Evolutionary conservation across 805 yeast genomes (phyloP).

Genomic region (Saccharomyces eubayanus): DNA sequence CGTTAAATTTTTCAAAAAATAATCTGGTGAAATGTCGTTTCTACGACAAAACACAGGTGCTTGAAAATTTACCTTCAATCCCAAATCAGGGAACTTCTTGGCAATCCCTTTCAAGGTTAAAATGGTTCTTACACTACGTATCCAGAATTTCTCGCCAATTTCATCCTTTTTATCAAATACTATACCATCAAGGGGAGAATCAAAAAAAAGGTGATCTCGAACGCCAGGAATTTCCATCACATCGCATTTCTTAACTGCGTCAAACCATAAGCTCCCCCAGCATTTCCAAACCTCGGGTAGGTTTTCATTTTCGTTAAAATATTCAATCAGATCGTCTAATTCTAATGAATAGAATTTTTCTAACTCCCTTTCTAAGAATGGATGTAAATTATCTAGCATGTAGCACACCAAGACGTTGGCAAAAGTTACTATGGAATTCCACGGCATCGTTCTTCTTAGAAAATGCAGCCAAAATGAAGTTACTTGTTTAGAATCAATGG

Average conservation of each 20-base stretch:
- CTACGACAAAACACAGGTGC: slow-evolving; percentile 12
- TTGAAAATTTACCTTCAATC: slow-evolving; percentile 9
- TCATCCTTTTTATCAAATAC: slow-evolving; percentile 32
- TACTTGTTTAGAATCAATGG: slow-evolving; percentile 12
- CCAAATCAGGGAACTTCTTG: slow-evolving; percentile 12
- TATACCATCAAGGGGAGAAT: slow-evolving; percentile 53
- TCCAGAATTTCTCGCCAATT: slow-evolving; percentile 20
- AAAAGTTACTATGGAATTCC: slow-evolving; percentile 57
- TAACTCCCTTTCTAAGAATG: slow-evolving; percentile 17
- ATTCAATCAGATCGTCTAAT: slow-evolving; percentile 36
- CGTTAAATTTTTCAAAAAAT: slow-evolving; percentile 16
- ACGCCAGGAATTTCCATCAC: slow-evolving; percentile 47
- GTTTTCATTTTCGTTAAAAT: slow-evolving; percentile 51
- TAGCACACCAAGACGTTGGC: slow-evolving; percentile 46
- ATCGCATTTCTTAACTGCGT: slow-evolving; percentile 32
- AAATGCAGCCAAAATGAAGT: slow-evolving; percentile 26
- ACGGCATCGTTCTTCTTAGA: slow-evolving; percentile 52
- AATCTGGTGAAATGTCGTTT: slow-evolving; percentile 9
- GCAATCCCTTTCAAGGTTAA: slow-evolving; percentile 26
- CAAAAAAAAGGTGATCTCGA: slow-evolving; percentile 43
- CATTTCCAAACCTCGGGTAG: slow-evolving; percentile 76
- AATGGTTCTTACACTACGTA: slow-evolving; percentile 23
- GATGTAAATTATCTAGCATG: slow-evolving; percentile 18
- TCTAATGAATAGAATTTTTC: slow-evolving; percentile 18
- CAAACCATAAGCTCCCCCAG: slow-evolving; percentile 81